Evolutionary conservation across 2,329 filamentous ascomycete species (phyloP).

Genomic region (Aureobasidium sp.): DNA sequence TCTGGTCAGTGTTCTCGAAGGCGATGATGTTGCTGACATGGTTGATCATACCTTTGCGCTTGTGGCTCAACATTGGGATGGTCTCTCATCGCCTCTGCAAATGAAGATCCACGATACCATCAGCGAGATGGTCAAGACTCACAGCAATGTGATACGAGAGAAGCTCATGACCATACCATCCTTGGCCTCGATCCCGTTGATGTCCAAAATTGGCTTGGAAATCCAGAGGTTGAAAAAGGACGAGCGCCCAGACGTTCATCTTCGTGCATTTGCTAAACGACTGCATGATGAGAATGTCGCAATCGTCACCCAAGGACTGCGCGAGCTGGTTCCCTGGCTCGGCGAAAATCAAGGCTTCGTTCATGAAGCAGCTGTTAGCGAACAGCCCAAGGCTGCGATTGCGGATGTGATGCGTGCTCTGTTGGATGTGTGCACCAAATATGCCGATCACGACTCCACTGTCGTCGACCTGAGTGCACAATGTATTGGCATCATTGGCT

Average conservation of each 20-base stretch:
- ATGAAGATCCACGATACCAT: conserved; percentile 55
- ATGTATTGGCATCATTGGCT: conserved; percentile 82
- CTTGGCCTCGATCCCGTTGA: conserved; percentile 57
- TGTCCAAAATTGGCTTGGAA: conserved; percentile 58
- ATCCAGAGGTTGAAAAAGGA: conserved; percentile 56
- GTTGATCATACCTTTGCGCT: conserved; percentile 86
- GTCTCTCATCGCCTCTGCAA: conserved; percentile 54
- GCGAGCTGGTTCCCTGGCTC: conserved; percentile 68
- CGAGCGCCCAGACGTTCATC: conserved; percentile 56
- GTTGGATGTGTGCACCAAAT: conserved; percentile 76
- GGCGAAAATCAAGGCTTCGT: conserved; percentile 65
- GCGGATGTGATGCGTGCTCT: conserved; percentile 64
- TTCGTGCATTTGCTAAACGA: conserved; percentile 63
- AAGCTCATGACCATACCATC: conserved; percentile 72
- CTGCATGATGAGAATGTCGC: conserved; percentile 75
- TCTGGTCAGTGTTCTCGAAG: conserved; percentile 65
- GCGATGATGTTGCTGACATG: conserved; percentile 68
- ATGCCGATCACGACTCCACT: conserved; percentile 56
- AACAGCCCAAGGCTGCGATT: conserved; percentile 71
- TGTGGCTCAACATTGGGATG: conserved; percentile 69
- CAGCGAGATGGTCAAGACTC: conserved; percentile 53
- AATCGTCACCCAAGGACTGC: conserved; percentile 73
- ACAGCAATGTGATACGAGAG: conserved; percentile 52
- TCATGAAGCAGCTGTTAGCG: conserved; percentile 69
- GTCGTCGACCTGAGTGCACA: conserved; percentile 68